Evolutionary conservation across 108 stramenopile genomes (phyloP).

Genomic region (Phaeodactylum tricornutum): DNA sequence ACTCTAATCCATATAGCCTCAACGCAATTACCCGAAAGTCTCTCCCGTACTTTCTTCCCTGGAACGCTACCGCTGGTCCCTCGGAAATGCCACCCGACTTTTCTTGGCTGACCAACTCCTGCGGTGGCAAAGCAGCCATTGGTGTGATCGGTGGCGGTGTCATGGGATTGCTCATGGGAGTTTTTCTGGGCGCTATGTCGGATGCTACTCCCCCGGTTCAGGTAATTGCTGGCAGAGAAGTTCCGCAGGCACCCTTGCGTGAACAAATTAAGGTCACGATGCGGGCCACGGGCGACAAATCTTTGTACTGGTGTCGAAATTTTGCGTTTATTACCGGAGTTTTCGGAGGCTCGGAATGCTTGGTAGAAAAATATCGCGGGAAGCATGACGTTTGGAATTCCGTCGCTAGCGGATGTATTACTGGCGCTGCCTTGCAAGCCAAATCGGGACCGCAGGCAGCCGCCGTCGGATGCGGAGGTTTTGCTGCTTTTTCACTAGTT

Average conservation of each 20-base stretch:
- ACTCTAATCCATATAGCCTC: slow-evolving; percentile 11
- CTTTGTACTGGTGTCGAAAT: slow-evolving; percentile 79
- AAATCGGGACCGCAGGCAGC: slow-evolving; percentile 85
- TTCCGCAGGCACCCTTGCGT: slow-evolving; percentile 73
- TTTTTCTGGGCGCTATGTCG: slow-evolving; percentile 82
- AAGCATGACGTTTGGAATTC: slow-evolving; percentile 92
- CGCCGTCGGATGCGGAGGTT: slow-evolving; percentile 88
- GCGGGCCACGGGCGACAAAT: slow-evolving; percentile 75
- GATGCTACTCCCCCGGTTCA: slow-evolving; percentile 81
- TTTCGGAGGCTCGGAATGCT: slow-evolving; percentile 80
- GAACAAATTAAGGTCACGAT: slow-evolving; percentile 74
- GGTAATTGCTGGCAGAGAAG: slow-evolving; percentile 73
- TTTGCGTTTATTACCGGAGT: slow-evolving; percentile 93
- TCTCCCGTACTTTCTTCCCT: slow-evolving; percentile 63
- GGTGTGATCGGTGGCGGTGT: slow-evolving; percentile 79
- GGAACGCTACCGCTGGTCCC: slow-evolving; percentile 45
- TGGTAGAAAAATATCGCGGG: slow-evolving; percentile 89
- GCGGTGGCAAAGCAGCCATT: slow-evolving; percentile 78
- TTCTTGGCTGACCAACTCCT: slow-evolving; percentile 68
- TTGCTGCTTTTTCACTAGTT: slow-evolving; percentile 88
- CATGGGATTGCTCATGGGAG: slow-evolving; percentile 84
- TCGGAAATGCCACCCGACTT: slow-evolving; percentile 72
- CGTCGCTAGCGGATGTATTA: slow-evolving; percentile 82
- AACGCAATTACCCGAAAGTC: slow-evolving; percentile 35
- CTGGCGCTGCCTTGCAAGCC: slow-evolving; percentile 86